Base-by-base conservation (phyloP, 2,329 filamentous ascomycete genomes). In the Aspergillus udagawae region DNA sequence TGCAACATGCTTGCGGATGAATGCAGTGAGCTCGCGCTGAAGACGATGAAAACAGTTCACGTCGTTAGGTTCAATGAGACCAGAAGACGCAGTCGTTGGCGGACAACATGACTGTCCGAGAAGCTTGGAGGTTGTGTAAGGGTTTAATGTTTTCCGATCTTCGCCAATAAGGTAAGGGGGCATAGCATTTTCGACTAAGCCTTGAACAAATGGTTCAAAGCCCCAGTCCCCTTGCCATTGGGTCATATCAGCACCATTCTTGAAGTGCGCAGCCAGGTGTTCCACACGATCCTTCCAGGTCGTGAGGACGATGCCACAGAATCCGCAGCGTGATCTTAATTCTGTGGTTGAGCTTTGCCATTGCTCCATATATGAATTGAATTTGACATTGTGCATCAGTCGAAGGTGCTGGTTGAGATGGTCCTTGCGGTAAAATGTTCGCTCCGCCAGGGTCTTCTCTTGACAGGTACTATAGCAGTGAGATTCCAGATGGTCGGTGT, bases 401-500 rank as follows among this genome's bases (percentile, higher is more conserved):
- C 83, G 78, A 32, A 86, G 70, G 67, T 86, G 84, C 64, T 86
- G 84, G 51, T 83, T 79, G 12, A 86, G 75, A 64, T 86, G 84
- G 63, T 86, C 84, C 68, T 86, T 86, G 27, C 84, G 76, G 64
- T 83, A 86, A 67, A 86, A 86, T 0, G 82, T 86, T 38, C 84
- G 78, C 56, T 85, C 82, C 49, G 84, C 80, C 1, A 80, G 61
- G 3, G 82, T 82, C 67, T 86, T 86, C 61, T 86, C 83, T 62
- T 83, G 81, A 64, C 85, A 87, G 28, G 77, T 75, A 35, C 74
- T 73, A 67, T 83, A 84, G 61, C 86, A 84, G 72, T 87, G 85
- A 7, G 75, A 77, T 62, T 85, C 83, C 17, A 86, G 67, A 67
- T 87, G 85, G 14, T 82, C 80, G 25, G 75, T 69, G 7, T 77